Evolutionary conservation across 78 protist species (phyloP), one percentile per base, ranked within the genome.

Genomic region (Dictyostelium firmibasis): DNA sequence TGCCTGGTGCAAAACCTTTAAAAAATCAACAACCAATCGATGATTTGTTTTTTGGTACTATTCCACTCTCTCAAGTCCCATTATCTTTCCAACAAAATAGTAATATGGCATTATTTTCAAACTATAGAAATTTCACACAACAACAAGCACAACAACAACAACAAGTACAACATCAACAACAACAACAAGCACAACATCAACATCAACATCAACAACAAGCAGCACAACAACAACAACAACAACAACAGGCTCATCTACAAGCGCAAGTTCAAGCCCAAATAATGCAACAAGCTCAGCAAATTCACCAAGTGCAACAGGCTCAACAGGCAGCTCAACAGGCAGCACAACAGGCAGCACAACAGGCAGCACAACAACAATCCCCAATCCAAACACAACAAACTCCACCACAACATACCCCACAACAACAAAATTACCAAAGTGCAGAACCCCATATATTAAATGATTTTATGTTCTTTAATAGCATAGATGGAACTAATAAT

Each of bases 41-140:
- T 67, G 81, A 75, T 14, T 75, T 75, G 23, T 75, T 75, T 23
- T 75, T 75, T 75, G 81, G 81, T 75, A 75, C 81, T 13, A 75
- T 75, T 2, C 81, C 81, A 36, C 6, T 75, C 0, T 75, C 81
- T 16, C 81, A 75, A 75, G 81, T 60, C 10, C 75, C 87, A 10
- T 7, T 53, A 53, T 38, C 29, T 20, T 38, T 67, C 27, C 79
- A 85, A 64, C 83, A 75, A 75, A 85, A 38, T 35, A 70, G 81
- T n/a, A 64, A 33, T 31, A 85, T 27, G 50, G 50, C 67, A 11
- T 20, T 78, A 20, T n/a, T 70, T 81, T 57, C 31, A 83, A 18
- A 53, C n/a, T 36, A 31, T 31, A 31, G 57, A 62, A 83, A 53
- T n/a, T 20, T 62, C 23, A 20, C 25, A 10, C 87, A 31, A 62